Conservation (phyloP, 1,139 yeast species). For the Debaryomyces robertsiae region DNA sequence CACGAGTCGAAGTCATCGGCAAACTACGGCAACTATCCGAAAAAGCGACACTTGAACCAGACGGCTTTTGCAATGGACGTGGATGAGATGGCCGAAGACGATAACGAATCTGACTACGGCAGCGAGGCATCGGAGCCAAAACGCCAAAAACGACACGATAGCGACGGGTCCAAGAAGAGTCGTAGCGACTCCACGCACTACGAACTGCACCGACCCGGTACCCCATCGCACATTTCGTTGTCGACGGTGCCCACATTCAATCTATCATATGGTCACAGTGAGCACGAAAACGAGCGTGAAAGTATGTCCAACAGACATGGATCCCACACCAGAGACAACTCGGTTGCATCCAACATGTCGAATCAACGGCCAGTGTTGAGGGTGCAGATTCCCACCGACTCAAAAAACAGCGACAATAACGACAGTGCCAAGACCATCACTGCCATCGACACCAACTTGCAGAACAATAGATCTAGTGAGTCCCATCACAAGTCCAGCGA, state of each 20-base stretch:
- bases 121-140: slow-evolving; percentile 33
- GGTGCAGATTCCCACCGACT: slow-evolving; percentile 53
- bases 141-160: slow-evolving; percentile 22
- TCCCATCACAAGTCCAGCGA: slow-evolving; percentile 8
- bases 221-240: slow-evolving; percentile 33
- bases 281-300: slow-evolving; percentile 12
- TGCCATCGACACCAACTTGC: slow-evolving; percentile 33
- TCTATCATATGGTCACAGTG: slow-evolving; percentile 14
- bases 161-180: slow-evolving; percentile 3
- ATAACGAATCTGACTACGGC: slow-evolving; percentile 33
- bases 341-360: slow-evolving; percentile 8
- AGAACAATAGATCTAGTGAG: slow-evolving; percentile 5
- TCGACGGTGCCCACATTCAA: slow-evolving; percentile 34
- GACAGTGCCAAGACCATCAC: slow-evolving; percentile 43
- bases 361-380: slow-evolving; percentile 49
- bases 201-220: slow-evolving; percentile 16
- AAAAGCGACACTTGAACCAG: slow-evolving; percentile 30
- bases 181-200: not conserved
- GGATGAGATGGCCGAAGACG: slow-evolving; percentile 23
- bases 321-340: slow-evolving; percentile 8
- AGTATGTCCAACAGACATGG: slow-evolving; percentile 1
- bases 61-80: slow-evolving; percentile 19
- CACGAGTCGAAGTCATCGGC: slow-evolving; percentile 66
- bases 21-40: slow-evolving; percentile 53
- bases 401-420: slow-evolving; percentile 24